Base-by-base conservation (phyloP, 169 alveolate genomes). In the Perkinsus marinus region DNA sequence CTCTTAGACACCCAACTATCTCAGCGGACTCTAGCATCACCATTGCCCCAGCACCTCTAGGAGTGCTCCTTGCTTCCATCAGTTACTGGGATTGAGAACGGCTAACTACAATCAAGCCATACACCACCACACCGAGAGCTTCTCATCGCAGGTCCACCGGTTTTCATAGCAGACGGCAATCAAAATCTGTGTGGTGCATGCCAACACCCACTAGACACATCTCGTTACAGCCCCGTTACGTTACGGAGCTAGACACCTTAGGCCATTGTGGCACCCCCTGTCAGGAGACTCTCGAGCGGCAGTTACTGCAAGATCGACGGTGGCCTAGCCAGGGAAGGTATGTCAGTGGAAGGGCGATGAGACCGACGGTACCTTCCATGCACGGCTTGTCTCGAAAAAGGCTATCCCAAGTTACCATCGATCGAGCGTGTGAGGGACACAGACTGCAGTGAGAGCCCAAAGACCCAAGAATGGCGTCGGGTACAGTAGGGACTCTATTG, bases 291-390 rank as follows among this genome's bases (percentile, higher is more conserved):
- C 93, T 57, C 94, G 94, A 22, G 98, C 97, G 5, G 79, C 92
- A 68, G 93, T 89, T 22, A 96, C 96, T 39, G 97, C 97, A 36
- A 41, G 89, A 39, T 96, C 96, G 19, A 95, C 96, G 92, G 95
- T 97, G 57, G 69, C 91, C 37, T 36, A 93, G 47, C 22, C 7
- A 57, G 79, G 22, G 79, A 57, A 5, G 22, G 79, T 43, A 19
- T 57, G 37, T 13, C 79, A 13, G n/a, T n/a, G n/a, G n/a, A n/a
- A n/a, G n/a, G n/a, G n/a, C n/a, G n/a, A n/a, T 2, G 79, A 26
- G 26, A 2, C 22, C 5, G 79, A 16, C 36, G 22, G 37, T 26
- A 57, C 34, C 37, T 6, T 41, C 46, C 46, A 41, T 41, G 19
- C 19, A 41, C 46, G 46, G 79, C 37, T 16, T 57, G 36, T 13